Evolutionary conservation across 2,329 filamentous ascomycete species (phyloP).

Genomic region (Bisporella sp.): DNA sequence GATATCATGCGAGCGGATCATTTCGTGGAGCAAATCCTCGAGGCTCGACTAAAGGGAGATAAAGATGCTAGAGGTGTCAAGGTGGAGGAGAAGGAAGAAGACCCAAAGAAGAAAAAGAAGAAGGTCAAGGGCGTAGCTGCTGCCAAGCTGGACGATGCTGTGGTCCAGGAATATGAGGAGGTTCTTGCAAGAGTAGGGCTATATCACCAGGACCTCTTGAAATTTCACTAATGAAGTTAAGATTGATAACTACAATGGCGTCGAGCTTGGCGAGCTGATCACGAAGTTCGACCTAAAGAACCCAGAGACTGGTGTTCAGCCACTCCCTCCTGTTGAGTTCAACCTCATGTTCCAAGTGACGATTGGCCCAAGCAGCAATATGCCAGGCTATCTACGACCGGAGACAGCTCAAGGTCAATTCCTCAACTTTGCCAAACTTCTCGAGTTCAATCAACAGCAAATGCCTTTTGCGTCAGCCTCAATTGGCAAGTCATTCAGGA

Average conservation of each 20-base stretch:
- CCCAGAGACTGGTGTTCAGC: slow-evolving; percentile 69
- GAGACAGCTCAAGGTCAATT: slow-evolving; percentile 98
- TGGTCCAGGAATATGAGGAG: slow-evolving; percentile 87
- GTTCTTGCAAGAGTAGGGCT: slow-evolving; percentile 60
- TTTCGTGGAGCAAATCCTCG: slow-evolving; percentile 89
- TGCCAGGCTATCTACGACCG: slow-evolving; percentile 78
- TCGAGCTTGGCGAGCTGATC: slow-evolving; percentile 81
- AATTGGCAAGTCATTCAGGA: slow-evolving; percentile 96
- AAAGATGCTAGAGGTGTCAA: slow-evolving; percentile 86
- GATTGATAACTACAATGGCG: slow-evolving; percentile 92
- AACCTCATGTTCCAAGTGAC: slow-evolving; percentile 98
- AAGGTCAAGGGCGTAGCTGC: slow-evolving; percentile 72
- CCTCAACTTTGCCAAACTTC: slow-evolving; percentile 90
- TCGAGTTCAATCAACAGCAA: slow-evolving; percentile 89
- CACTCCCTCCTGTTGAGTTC: slow-evolving; percentile 79
- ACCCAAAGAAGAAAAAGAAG: slow-evolving; percentile 75
- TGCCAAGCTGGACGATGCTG: slow-evolving; percentile 78
- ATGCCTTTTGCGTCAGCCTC: slow-evolving; percentile 98
- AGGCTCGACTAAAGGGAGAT: slow-evolving; percentile 79
- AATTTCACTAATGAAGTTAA: slow-evolving; percentile 21
- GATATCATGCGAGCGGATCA: slow-evolving; percentile 96
- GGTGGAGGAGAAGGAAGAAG: slow-evolving; percentile 68
- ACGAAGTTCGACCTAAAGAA: slow-evolving; percentile 87
- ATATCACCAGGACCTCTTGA: not conserved
- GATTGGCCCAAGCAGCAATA: slow-evolving; percentile 86